Evolutionary conservation across 495 filamentous ascomycete genomes (phyloP).

Genomic region (Parachaetomium inaequale): DNA sequence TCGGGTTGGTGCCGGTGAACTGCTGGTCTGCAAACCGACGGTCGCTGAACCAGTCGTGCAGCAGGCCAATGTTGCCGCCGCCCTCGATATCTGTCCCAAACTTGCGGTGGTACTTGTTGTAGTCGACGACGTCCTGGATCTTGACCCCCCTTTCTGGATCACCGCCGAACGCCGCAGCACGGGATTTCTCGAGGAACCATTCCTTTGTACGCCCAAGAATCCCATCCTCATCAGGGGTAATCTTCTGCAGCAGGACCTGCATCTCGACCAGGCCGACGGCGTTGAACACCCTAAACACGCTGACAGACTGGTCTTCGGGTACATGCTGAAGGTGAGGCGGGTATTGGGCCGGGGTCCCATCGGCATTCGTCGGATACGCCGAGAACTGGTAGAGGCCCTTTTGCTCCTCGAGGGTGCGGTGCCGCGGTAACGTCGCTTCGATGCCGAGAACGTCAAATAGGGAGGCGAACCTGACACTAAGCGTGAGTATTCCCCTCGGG

Average conservation of each 20-base stretch:
- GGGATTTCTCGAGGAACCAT: slow-evolving; percentile 28
- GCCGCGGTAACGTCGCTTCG: slow-evolving; percentile 35
- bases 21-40: slow-evolving; percentile 49
- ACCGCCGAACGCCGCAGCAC: slow-evolving; percentile 29
- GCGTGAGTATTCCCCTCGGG: neutral
- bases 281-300: slow-evolving; percentile 33
- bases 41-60: slow-evolving; percentile 49
- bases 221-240: slow-evolving; percentile 33
- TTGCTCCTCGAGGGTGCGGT: slow-evolving; percentile 31
- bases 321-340: slow-evolving; percentile 38
- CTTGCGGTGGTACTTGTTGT: slow-evolving; percentile 37
- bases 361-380: slow-evolving; percentile 27
- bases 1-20: slow-evolving; percentile 50
- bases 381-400: slow-evolving; percentile 32
- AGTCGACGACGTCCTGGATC: slow-evolving; percentile 40
- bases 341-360: slow-evolving; percentile 30
- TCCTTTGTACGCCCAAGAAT: slow-evolving; percentile 32
- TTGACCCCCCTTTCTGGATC: slow-evolving; percentile 34
- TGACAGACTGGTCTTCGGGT: slow-evolving; percentile 27
- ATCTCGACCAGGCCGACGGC: slow-evolving; percentile 32
- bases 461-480: slow-evolving; percentile 30
- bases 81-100: slow-evolving; percentile 38
- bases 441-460: slow-evolving; percentile 38
- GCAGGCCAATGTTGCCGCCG: slow-evolving; percentile 43
- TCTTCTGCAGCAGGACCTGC: slow-evolving; percentile 33